These are phyloP conservation scores for Scytalidium lignicola DNA, from an alignment of 2,329 filamentous ascomycete genomes.

Conservation along the genomic window DNA sequence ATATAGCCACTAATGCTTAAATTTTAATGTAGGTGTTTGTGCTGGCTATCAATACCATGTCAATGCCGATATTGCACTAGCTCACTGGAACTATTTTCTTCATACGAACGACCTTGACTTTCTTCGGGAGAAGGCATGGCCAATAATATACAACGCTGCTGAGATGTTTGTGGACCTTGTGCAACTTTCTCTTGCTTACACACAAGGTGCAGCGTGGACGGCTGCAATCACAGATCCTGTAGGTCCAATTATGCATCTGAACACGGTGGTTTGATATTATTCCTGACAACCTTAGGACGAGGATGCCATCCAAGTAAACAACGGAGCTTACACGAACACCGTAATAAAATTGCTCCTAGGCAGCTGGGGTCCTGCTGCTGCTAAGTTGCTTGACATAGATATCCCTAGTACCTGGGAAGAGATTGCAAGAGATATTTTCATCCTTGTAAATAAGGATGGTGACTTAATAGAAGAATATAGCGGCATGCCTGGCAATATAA, in stretches of 20 bases:
- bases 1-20: too few species aligned
- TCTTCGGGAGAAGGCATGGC: constrained; percentile 9
- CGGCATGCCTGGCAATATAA: constrained; percentile 9
- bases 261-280: too few species aligned
- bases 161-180: constrained; percentile 4
- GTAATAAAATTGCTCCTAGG: neutral
- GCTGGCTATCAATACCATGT: constrained; percentile 17
- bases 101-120: constrained; percentile 6
- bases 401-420: neutral
- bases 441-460: neutral
- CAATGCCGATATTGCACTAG: constrained; percentile 12
- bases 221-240: too few species aligned
- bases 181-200: too few species aligned
- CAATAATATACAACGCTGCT: constrained; percentile 9
- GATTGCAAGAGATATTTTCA: neutral
- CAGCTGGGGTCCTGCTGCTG: neutral
- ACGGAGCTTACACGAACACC: constrained; percentile 39
- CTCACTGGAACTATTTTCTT: constrained; percentile 3
- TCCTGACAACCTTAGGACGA: too few species aligned
- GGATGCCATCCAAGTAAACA: constrained; percentile 32
- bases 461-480: constrained; percentile 9
- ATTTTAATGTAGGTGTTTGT: neutral
- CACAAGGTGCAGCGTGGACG: too few species aligned
- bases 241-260: too few species aligned
- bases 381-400: neutral